Evolutionary conservation across 2,329 filamentous ascomycete species (phyloP).

Genomic region (Neofusicoccum ribis): DNA sequence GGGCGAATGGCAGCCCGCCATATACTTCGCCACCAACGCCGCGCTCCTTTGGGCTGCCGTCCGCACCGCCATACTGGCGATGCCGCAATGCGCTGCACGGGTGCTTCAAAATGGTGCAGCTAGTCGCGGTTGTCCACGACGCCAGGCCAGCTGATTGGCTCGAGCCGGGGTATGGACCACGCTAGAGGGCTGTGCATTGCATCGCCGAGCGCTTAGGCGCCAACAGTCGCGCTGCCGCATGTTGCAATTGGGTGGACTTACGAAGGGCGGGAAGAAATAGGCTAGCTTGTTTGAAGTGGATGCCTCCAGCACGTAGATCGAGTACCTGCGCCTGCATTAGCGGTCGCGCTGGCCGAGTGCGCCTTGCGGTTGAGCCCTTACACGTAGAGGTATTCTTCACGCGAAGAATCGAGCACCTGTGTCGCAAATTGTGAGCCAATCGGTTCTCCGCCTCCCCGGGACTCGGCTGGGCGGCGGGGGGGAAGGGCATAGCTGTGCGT

Average conservation of each 20-base stretch:
- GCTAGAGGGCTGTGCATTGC: constrained; percentile 2
- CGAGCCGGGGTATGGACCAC: neutral
- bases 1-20: constrained; percentile 13
- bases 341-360: constrained; percentile 51
- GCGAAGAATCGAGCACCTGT: constrained; percentile 61
- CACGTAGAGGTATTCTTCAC: constrained; percentile 78
- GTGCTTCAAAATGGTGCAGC: neutral
- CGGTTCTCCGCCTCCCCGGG: constrained; percentile 22
- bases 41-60: neutral
- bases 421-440: constrained; percentile 31
- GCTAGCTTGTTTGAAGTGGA: constrained; percentile 50
- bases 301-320: constrained; percentile 56
- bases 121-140: neutral
- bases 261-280: constrained; percentile 50
- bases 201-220: constrained; percentile 15
- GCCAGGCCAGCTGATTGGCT: neutral
- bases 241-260: constrained; percentile 32
- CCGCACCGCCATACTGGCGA: constrained; percentile 15
- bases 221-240: constrained; percentile 1
- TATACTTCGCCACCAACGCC: constrained; percentile 21
- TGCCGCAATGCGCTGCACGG: neutral
- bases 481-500: neutral
- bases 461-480: neutral
- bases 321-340: constrained; percentile 58
- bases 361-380: constrained; percentile 50